Conservation (phyloP, 2,329 filamentous ascomycete genomes). For the Pseudogymnoascus sp. region DNA sequence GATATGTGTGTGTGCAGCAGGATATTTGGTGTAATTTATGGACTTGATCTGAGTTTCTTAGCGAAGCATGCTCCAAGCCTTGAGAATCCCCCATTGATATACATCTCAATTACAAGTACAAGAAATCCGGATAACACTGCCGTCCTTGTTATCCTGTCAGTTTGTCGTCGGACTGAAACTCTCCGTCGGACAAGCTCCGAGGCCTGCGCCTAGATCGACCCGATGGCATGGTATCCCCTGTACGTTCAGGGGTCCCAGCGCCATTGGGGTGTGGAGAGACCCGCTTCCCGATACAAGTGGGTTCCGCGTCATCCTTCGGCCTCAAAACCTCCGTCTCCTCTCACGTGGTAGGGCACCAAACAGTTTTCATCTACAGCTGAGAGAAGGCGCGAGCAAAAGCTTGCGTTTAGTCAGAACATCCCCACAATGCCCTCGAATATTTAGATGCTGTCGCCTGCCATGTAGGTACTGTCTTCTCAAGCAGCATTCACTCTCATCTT, state of each 20-base stretch:
- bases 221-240: background rate
- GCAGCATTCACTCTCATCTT: conserved; percentile 10
- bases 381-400: background rate
- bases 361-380: background rate
- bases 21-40: background rate
- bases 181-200: background rate
- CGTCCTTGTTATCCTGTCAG: background rate
- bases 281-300: background rate
- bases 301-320: background rate
- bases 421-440: background rate
- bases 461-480: background rate
- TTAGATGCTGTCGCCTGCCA: background rate
- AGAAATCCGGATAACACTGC: background rate
- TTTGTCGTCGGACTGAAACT: background rate
- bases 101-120: background rate
- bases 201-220: background rate
- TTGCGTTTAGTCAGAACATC: background rate
- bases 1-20: background rate
- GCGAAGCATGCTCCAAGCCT: background rate
- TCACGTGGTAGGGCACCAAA: background rate
- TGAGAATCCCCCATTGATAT: background rate
- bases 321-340: background rate
- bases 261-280: background rate
- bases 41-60: background rate
- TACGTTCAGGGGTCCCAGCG: background rate